These are phyloP conservation scores for Huntiella decipiens DNA, from an alignment of 2,329 filamentous ascomycete genomes.

Conservation along the genomic window DNA sequence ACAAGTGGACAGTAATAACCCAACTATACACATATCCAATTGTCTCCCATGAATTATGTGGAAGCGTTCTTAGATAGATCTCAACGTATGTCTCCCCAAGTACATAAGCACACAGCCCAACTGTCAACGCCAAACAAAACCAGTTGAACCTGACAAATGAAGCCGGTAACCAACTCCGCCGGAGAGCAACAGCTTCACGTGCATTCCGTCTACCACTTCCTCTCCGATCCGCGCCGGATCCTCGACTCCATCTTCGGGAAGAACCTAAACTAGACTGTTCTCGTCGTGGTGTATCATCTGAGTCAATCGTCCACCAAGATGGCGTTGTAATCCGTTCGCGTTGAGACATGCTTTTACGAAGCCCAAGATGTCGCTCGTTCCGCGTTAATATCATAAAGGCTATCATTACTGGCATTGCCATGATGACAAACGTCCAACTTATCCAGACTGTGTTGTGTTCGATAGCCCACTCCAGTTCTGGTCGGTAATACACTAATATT, in stretches of 20 bases:
- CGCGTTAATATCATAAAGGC: constrained; percentile 44
- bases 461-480: constrained; percentile 33
- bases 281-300: constrained; percentile 26
- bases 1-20: constrained; percentile 45
- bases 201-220: constrained; percentile 6
- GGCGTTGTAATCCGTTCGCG: constrained; percentile 49
- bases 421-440: constrained; percentile 49
- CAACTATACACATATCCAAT: constrained; percentile 53
- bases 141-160: constrained; percentile 51
- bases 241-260: constrained; percentile 9
- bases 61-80: constrained; percentile 46
- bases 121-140: constrained; percentile 45
- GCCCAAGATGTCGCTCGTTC: constrained; percentile 42
- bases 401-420: constrained; percentile 49
- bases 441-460: constrained; percentile 50
- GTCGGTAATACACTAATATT: constrained; percentile 38
- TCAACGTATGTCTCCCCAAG: constrained; percentile 52
- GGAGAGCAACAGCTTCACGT: constrained; percentile 21
- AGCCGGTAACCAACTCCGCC: constrained; percentile 39
- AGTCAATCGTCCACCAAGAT: constrained; percentile 45
- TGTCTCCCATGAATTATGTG: constrained; percentile 46
- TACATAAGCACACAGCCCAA: constrained; percentile 46
- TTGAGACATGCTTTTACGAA: constrained; percentile 42
- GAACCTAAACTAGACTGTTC: constrained; percentile 18
- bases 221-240: background rate